These are phyloP conservation scores for Tricholoma sp. DNA, from an alignment of 768 basidiomycete genomes.

Conservation along the genomic window DNA sequence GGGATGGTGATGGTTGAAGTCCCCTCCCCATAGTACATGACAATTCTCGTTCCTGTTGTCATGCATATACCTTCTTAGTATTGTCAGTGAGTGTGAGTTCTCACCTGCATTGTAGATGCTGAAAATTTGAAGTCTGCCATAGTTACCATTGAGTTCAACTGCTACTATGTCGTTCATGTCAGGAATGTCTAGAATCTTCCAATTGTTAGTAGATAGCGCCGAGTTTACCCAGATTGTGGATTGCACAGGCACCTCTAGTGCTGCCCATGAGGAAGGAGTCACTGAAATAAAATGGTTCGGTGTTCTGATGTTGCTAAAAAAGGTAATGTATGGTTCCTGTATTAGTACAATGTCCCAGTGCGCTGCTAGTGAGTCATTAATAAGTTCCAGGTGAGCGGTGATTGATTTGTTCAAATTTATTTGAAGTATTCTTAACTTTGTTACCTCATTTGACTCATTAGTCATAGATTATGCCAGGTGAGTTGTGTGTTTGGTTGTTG, in stretches of 20 bases:
- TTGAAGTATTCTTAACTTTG: background rate
- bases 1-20: too few species aligned
- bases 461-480: too few species aligned
- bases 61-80: background rate
- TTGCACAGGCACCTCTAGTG: background rate
- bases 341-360: too few species aligned
- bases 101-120: background rate
- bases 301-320: too few species aligned
- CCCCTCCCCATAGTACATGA: background rate
- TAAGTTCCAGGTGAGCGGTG: background rate
- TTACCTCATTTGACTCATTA: background rate
- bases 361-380: background rate
- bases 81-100: background rate
- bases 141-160: background rate
- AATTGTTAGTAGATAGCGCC: background rate
- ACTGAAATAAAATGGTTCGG: background rate
- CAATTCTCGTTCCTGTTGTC: background rate
- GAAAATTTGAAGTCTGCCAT: background rate
- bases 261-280: background rate
- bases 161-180: background rate
- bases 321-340: too few species aligned
- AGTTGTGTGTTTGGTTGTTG: too few species aligned
- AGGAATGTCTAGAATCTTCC: background rate
- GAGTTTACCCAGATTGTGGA: background rate
- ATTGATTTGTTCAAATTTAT: background rate